Conservation (phyloP, 2,329 filamentous ascomycete species). For the Ophiocordyceps sinensis region DNA sequence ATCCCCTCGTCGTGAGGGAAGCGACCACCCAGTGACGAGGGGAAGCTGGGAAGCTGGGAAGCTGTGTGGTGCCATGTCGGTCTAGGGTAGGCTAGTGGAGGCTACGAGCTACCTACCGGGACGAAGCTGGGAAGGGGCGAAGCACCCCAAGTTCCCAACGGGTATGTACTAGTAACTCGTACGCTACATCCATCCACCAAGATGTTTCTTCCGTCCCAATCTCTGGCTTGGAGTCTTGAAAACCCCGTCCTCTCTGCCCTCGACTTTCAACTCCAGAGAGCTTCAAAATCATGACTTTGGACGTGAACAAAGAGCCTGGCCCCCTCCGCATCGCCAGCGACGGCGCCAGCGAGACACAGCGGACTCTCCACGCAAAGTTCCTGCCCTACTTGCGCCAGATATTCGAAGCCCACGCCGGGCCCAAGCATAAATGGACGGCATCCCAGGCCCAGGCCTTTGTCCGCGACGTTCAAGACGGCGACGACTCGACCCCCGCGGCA, state of each 20-base stretch:
- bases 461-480: conserved; percentile 28
- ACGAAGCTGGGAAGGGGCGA: no score
- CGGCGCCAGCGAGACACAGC: conserved; percentile 21
- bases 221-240: no score
- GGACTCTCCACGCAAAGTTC: conserved; percentile 24
- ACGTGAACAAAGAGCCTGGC: neutral
- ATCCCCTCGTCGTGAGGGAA: no score
- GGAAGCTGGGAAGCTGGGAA: no score
- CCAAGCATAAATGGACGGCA: conserved; percentile 27
- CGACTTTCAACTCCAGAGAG: neutral
- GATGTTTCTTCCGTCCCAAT: no score
- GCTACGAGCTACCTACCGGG: no score
- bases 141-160: no score
- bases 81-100: no score
- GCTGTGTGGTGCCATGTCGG: no score
- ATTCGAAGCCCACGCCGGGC: conserved; percentile 28
- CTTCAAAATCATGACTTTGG: neutral
- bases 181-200: no score
- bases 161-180: no score
- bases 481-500: conserved; percentile 13
- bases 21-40: no score
- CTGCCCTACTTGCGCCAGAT: conserved; percentile 29
- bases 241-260: neutral
- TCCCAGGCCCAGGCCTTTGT: conserved; percentile 31
- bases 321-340: neutral